Conservation (phyloP, 2,329 filamentous ascomycete genomes). For the Penicillium sp. region DNA sequence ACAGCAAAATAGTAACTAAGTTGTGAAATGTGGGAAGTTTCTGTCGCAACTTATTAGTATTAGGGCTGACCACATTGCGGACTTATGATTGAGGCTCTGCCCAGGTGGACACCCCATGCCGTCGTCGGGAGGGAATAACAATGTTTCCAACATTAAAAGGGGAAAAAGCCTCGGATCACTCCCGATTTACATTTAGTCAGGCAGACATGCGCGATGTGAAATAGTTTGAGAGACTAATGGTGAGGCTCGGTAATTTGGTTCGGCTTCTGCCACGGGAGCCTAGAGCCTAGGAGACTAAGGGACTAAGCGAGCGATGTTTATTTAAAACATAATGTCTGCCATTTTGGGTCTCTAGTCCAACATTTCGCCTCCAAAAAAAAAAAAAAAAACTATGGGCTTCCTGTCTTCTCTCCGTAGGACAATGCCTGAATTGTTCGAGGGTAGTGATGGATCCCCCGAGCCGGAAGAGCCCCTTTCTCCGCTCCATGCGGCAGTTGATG, state of each 20-base stretch:
- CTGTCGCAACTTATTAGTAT: not conserved
- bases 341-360: not conserved
- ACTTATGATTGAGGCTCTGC: not conserved
- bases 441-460: not conserved
- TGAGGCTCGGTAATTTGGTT: not conserved
- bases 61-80: not conserved
- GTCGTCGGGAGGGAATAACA: not conserved
- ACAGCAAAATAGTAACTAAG: not conserved
- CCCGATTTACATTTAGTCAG: not conserved
- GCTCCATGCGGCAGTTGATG: conserved; percentile 9
- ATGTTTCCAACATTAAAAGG: not conserved
- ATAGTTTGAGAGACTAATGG: not conserved
- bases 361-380: not conserved
- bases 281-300: not conserved
- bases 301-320: not conserved
- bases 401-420: not conserved
- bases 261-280: not conserved
- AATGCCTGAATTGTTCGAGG: not conserved
- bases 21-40: not conserved
- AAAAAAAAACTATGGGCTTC: not conserved
- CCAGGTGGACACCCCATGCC: too few relatives aligned
- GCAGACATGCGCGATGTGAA: not conserved
- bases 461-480: not conserved
- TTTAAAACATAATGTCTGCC: not conserved
- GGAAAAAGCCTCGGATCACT: too few relatives aligned